Evolutionary conservation across 805 yeast species (phyloP), one percentile per base, ranked within the genome.

Genomic region (Saccharomycopsis amapae): DNA sequence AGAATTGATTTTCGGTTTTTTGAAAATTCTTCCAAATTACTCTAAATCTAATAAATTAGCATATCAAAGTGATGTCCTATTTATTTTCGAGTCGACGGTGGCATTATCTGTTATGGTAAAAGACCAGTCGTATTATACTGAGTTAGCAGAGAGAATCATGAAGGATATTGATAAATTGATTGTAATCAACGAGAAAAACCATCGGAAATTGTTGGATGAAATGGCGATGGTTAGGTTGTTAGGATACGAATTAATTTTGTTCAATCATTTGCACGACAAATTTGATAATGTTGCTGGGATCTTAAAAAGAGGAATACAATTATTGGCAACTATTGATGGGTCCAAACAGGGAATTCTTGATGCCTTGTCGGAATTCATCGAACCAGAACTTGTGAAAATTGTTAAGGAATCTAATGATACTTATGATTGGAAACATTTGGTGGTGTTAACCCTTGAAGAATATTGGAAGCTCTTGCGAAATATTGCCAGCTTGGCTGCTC

Each of bases 381-480:
- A 22, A 12, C 40, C 38, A 7, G 28, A 38, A 23, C 18, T 28
- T 6, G n/a, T 2, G 10, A 15, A 34, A 2, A 12, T 34, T 10
- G n/a, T n/a, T n/a, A n/a, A n/a, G n/a, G n/a, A n/a, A n/a, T n/a
- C n/a, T n/a, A 9, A 13, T 10, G 17, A 20, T 24, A 18, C 24
- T 18, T 33, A 42, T 10, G 19, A 18, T 25, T 42, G 40, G 28
- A 42, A 26, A 19, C 28, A 22, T 17, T 38, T 39, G 22, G 9
- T 36, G 13, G 24, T 38, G 7, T 9, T 44, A 17, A 20, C 12
- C 13, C 26, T 28, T 50, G 28, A 45, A 58, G 24, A 63, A 9
- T 79, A 68, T 55, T 80, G 87, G 86, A 73, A 69, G 43, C 51
- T 74, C 0, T 56, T 79, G 44, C 64, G 81, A 53, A 52, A 60